phyloP scores from a whole-genome alignment of 192 early-diverging fungal species.

The Mortierella antarctica region DNA sequence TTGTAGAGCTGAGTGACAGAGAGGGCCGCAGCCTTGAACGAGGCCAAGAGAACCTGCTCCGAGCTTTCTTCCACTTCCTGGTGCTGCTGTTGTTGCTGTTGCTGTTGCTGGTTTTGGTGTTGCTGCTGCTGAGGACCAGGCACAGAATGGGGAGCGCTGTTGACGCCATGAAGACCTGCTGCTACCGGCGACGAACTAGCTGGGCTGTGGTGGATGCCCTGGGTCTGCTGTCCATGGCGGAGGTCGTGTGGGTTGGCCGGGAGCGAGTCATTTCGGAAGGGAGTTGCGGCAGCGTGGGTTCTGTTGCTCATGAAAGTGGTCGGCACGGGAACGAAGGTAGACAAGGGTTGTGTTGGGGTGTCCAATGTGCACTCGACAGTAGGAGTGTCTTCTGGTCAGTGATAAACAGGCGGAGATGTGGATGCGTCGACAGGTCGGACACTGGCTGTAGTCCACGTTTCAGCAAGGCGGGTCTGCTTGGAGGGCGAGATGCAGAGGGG shows the following conservation, averaged over 20 bases:
- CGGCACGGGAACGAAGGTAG: not conserved
- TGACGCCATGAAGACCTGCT: not conserved
- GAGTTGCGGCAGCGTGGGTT: slow-evolving; percentile 11
- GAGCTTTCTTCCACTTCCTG: slow-evolving; percentile 37
- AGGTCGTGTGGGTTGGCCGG: slow-evolving; percentile 4
- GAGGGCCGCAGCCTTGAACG: slow-evolving; percentile 64
- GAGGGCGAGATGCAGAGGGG: too few species aligned
- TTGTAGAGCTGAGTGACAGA: slow-evolving; percentile 66
- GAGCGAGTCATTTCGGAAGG: slow-evolving; percentile 33
- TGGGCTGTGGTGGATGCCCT: slow-evolving; percentile 8
- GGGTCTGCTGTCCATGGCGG: not conserved
- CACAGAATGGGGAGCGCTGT: not conserved
- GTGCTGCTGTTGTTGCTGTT: not conserved
- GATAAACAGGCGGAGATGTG: not conserved
- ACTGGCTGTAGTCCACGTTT: too few species aligned
- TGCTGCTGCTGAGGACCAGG: not conserved
- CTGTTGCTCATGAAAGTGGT: slow-evolving; percentile 26
- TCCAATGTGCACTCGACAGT: not conserved
- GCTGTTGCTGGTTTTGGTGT: not conserved
- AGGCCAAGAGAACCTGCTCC: slow-evolving; percentile 62
- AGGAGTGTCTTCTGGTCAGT: not conserved
- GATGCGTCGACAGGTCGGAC: too few species aligned
- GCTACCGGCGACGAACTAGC: not conserved
- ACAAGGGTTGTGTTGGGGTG: not conserved
- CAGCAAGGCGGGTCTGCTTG: too few species aligned